Evolutionary conservation across 805 yeast species (phyloP).

Genomic region (Saturnispora halmiae): DNA sequence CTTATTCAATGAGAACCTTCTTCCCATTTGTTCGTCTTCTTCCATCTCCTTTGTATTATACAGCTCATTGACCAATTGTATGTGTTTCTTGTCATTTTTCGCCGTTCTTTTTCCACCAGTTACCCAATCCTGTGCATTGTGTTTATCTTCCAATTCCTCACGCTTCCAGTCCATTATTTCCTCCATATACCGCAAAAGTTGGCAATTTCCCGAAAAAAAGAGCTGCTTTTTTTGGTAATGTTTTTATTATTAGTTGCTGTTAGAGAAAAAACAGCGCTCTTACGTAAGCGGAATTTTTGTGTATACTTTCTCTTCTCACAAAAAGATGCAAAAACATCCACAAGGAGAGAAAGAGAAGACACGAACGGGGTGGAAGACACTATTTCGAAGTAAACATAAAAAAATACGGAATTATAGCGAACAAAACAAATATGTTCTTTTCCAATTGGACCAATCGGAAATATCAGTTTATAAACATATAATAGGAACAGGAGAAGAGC

Average conservation of each 20-base stretch:
- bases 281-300: neutral
- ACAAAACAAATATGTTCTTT: conserved; percentile 3
- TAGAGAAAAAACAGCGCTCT: too few species aligned
- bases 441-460: conserved; percentile 11
- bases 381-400: neutral
- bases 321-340: neutral
- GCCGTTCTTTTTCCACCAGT: too few species aligned
- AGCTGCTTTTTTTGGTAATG: too few species aligned
- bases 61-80: neutral
- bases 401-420: neutral
- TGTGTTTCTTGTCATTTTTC: too few species aligned
- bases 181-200: too few species aligned
- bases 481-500: neutral
- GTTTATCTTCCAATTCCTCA: too few species aligned
- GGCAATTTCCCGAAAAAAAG: too few species aligned
- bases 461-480: conserved; percentile 12
- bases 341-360: neutral
- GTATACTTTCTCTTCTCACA: neutral
- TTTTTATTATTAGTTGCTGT: too few species aligned
- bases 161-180: too few species aligned
- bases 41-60: neutral
- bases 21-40: neutral
- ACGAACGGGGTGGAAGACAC: neutral
- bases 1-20: conserved; percentile 2
- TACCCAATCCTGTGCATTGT: too few species aligned